These are phyloP conservation scores for Eucalyptus pumila DNA, from an alignment of 345 rosid species.

Conservation along the genomic window DNA sequence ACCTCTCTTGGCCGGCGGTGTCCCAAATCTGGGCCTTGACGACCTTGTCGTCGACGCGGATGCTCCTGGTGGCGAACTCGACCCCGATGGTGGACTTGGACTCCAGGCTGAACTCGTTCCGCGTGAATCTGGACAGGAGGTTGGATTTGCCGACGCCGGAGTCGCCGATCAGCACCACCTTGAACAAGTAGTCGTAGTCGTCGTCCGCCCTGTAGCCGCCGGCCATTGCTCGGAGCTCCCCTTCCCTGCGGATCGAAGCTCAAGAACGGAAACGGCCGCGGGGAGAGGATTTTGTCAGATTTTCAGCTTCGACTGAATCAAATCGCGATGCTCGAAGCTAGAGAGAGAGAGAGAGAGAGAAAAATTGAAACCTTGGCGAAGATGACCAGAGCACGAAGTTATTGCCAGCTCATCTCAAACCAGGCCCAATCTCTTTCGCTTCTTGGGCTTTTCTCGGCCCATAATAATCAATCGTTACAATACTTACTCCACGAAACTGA, in stretches of 20 bases:
- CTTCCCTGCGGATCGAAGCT: background rate
- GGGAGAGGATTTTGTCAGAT: background rate
- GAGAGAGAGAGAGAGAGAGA: background rate
- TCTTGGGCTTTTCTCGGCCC: background rate
- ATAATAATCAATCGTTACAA: background rate
- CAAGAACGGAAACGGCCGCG: background rate
- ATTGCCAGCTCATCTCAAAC: background rate
- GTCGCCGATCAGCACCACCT: conserved; percentile 67
- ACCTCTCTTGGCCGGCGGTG: conserved; percentile 85
- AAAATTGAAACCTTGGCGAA: background rate
- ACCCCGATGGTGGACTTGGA: conserved; percentile 84
- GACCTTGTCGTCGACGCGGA: conserved; percentile 63
- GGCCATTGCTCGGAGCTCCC: conserved; percentile 3
- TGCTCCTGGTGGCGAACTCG: conserved; percentile 76
- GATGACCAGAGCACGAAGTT: background rate
- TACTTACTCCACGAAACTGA: background rate
- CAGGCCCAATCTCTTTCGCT: background rate
- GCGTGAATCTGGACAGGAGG: conserved; percentile 59
- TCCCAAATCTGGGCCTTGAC: conserved; percentile 94
- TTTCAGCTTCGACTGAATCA: background rate
- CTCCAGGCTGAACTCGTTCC: conserved; percentile 75
- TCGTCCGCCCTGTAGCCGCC: conserved; percentile 76
- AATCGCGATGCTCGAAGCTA: background rate
- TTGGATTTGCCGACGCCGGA: conserved; percentile 85
- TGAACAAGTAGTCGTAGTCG: conserved; percentile 77